These are phyloP conservation scores for Echria macrotheca DNA, from an alignment of 495 filamentous ascomycete genomes.

Conservation along the genomic window DNA sequence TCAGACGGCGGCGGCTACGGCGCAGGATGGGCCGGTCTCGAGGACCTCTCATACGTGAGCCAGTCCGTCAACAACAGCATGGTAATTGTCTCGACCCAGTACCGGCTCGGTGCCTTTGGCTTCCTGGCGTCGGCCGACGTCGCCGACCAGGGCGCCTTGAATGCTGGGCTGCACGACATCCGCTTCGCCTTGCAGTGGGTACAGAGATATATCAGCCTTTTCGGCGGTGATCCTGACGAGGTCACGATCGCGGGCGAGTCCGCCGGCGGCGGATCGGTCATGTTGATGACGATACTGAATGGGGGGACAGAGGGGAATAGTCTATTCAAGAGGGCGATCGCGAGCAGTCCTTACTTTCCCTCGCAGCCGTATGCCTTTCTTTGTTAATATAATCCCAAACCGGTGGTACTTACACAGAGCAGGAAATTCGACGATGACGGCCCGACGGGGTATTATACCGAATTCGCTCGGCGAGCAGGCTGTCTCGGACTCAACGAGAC, in stretches of 20 bases:
- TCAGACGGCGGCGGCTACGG: slow-evolving; percentile 40
- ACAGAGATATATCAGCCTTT: slow-evolving; percentile 59
- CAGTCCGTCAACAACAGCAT: slow-evolving; percentile 39
- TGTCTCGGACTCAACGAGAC: too few relatives aligned
- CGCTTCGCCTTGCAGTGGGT: slow-evolving; percentile 67
- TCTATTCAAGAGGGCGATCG: slow-evolving; percentile 47
- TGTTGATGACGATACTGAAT: slow-evolving; percentile 39
- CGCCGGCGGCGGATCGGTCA: slow-evolving; percentile 61
- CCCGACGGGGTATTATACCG: slow-evolving; percentile 48
- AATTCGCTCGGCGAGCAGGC: slow-evolving; percentile 49
- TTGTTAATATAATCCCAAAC: too few relatives aligned
- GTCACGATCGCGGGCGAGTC: slow-evolving; percentile 70
- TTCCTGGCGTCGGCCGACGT: slow-evolving; percentile 39
- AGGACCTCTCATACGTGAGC: slow-evolving; percentile 36
- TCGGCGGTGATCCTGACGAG: slow-evolving; percentile 60
- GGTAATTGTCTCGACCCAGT: slow-evolving; percentile 40
- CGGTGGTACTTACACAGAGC: too few relatives aligned
- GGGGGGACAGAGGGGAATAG: slow-evolving; percentile 30
- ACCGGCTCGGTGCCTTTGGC: slow-evolving; percentile 47
- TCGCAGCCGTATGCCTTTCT: slow-evolving; percentile 39
- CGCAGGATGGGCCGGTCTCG: slow-evolving; percentile 29
- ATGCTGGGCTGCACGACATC: slow-evolving; percentile 65
- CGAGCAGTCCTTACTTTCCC: slow-evolving; percentile 35
- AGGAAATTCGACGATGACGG: slow-evolving; percentile 47
- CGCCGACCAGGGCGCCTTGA: slow-evolving; percentile 45